Base-by-base conservation (phyloP, 2,329 filamentous ascomycete genomes). In the Fusarium keratoplasticum region DNA sequence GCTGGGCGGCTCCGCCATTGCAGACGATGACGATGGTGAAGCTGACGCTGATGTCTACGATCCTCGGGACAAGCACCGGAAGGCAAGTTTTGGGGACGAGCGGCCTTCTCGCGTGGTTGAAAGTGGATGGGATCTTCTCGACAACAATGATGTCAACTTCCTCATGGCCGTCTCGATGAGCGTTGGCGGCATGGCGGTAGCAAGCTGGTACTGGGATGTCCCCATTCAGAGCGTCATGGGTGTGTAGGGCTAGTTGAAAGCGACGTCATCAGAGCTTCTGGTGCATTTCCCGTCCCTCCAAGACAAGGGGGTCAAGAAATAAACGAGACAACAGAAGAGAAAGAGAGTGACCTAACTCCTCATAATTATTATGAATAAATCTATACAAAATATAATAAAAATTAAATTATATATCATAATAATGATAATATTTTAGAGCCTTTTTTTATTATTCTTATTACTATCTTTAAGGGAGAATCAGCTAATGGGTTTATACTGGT, bases 81-180 rank as follows among this genome's bases (percentile, higher is more conserved):
- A 83, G 77, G 76, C 87, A 8, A 90, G 86, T 78, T 88, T 89
- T 84, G 83, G 89, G 3, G 84, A 87, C 66, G 84, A 87, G 65
- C 87, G 86, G 77, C 89, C 92, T 69, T 92, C 91, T 61, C 86
- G 93, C 20, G 84, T 91, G 6, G 83, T 92, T 8, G 90, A 94
- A 83, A 93, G 86, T 75, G 95, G 80, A 60, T 87, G 84, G 89
- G 89, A 98, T 80, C 81, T 97, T 70, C 86, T 99, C 66, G 95
- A 97, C 82, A 99, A 99, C 82, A 99, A 99, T 82, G 93, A 94
- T 64, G 95, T 99, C 77, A 99, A 99, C 82, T 90, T 98, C 67
- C 82, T 96, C 66, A 98, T 98, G 96, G 95, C 96, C 0, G 87
- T 90, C 16, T 87, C 87, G 6, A 95, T 97, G 89, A 98, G 94